Base-by-base conservation (phyloP, 345 rosid genomes). In the Pistacia integerrima region DNA sequence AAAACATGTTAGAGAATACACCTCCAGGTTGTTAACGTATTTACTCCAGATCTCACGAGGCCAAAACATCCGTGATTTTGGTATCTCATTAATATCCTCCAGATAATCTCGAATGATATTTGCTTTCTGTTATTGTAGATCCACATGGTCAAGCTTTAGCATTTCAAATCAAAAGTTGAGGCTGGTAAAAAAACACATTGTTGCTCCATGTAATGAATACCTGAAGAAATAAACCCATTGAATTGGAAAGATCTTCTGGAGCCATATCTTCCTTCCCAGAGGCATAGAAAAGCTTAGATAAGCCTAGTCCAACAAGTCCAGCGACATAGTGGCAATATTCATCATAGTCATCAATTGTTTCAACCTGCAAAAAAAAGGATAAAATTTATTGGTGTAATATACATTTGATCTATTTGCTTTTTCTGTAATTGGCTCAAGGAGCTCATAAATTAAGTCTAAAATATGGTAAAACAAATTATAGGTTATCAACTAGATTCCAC, bases 191-290 rank as follows among this genome's bases (percentile, higher is more conserved):
- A 74, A 61, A 54, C 52, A 57, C 59, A 74, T 36, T 35, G 20
- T 78, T 35, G 36, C 54, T 71, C 64, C 38, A 36, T 46, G 65
- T 57, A 76, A 56, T 7, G 68, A 60, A 54, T 84, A 97, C 98
- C 98, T 97, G 99, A 79, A 97, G 95, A 89, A 97, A 90, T 82
- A 97, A 86, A 55, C 98, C 99, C 98, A 91, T 94, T 20, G 99
- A 92, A 80, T 94, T 97, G 82, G 98, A 92, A 63, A 94, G 90
- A 73, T 78, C 67, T 28, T 94, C 98, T 58, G 94, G 68, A 62
- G 87, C 87, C 78, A 92, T 76, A 86, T 91, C 97, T 85, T 97
- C 99, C 20, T 73, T 71, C 14, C 88, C 92, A 7, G 91, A 90
- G 71, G 97, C 98, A 63, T 89, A 84, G 87, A 97, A 97, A 83